These are phyloP conservation scores for Mortierella sp. DNA, from an alignment of 371 early-diverging fungal genomes.

Conservation along the genomic window DNA sequence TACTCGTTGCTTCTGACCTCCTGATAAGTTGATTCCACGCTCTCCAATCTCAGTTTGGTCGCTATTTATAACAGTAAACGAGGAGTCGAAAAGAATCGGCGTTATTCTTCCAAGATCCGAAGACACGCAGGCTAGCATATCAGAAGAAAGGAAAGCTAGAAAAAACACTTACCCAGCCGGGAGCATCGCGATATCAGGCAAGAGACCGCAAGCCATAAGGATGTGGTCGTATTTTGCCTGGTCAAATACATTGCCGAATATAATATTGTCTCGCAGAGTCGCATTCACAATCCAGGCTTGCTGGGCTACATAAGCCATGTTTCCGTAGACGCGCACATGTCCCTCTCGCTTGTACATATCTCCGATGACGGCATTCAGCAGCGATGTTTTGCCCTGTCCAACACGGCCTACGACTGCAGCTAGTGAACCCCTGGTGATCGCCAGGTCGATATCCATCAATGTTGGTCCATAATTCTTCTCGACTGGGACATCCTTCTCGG, in stretches of 20 bases:
- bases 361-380: conserved; percentile 58
- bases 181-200: conserved; percentile 72
- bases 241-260: conserved; percentile 60
- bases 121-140: too few relatives aligned
- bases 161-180: conserved; percentile 53
- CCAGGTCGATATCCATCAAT: conserved; percentile 24
- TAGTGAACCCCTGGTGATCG: conserved; percentile 22
- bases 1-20: conserved; percentile 71
- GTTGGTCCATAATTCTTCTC: conserved; percentile 21
- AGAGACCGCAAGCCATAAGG: conserved; percentile 65
- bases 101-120: too few relatives aligned
- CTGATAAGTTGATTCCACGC: conserved; percentile 65
- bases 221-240: conserved; percentile 61
- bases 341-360: conserved; percentile 58
- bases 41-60: conserved; percentile 73
- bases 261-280: conserved; percentile 63
- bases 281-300: conserved; percentile 69
- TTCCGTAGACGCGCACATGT: conserved; percentile 46
- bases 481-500: conserved; percentile 5
- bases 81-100: too few relatives aligned
- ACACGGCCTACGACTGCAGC: conserved; percentile 60
- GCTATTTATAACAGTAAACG: conserved; percentile 12
- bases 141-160: too few relatives aligned
- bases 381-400: conserved; percentile 60
- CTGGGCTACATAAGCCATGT: conserved; percentile 59